Base-by-base conservation (phyloP, 441 rosid species). In the Erodium trifolium region DNA sequence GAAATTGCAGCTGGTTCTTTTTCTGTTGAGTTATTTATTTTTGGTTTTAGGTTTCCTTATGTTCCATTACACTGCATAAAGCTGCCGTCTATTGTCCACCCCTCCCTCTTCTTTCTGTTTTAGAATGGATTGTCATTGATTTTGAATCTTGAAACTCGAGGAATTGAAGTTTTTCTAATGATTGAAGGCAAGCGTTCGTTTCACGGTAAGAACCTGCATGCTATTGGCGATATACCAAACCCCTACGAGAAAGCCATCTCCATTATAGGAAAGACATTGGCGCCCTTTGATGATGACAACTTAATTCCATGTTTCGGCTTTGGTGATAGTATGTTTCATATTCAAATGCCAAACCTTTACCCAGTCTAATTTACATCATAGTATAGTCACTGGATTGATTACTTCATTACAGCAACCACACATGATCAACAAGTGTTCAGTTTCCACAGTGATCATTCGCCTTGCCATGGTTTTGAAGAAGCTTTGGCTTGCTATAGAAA, bases 211-310 rank as follows among this genome's bases (percentile, higher is more conserved):
- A 80, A 92, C 83, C 83, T 90, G 55, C 98, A 92, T 73, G 78
- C 78, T n/a, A 77, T 88, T 13, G 87, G 88, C 0, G 79, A 81
- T 51, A 51, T 76, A 1, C 87, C 78, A 34, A 90, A 90, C 77
- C 97, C 97, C 14, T 90, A 90, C 37, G 98, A 92, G 77, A 80
- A 82, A 68, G 96, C 92, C 45, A 90, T 90, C 72, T 80, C 86
- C 2, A 81, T 92, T 5, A 81, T 87, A n/a, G 98, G 98, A 23
- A 85, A 79, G 77, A 90, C 98, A 8, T 69, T 92, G 73, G 86
- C 96, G 71, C 89, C 96, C 11, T 92, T 92, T 35, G 98, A 92
- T 5, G 98, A 92, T 0, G 98, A 92, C 73, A 84, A 88, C 79
- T 77, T 92, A 37, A 86, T 92, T 49, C 96, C 96, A 47, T 87